Base-by-base conservation (phyloP, 495 filamentous ascomycete genomes). In the Penicillium parvum region DNA sequence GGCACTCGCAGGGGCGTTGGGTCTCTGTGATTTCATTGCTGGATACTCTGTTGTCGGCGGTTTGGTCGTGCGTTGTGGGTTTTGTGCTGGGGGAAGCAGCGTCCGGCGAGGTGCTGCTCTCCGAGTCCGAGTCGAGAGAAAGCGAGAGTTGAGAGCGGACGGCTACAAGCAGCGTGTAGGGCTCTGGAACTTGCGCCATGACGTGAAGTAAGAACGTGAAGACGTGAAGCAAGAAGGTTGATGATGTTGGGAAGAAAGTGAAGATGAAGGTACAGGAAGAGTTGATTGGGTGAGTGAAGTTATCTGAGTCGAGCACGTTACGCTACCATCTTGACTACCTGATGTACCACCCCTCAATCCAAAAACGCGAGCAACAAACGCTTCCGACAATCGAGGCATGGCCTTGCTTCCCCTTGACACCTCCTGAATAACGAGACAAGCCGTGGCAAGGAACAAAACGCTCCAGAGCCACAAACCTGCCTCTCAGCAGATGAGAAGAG, bases 361-460 rank as follows among this genome's bases (percentile, higher is more conserved):
- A 43, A 55, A 58, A 49, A 47, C 40, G 22, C 26, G 17, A 30
- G 16, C 18, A 32, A 34, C 33, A 55, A 52, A 59, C 58, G 58
- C 51, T 47, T 57, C 51, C 41, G 47, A 30, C 20, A 60, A 52
- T 59, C 32, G 53, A 63, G 53, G 47, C 50, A 51, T 55, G 63
- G 62, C 34, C 51, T 40, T 59, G 58, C 60, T 66, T 72, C 71
- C 70, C 64, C 56, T 44, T 42, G 42, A 50, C 38, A 48, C 42
- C 38, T 32, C 37, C 50, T 54, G 64, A 57, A 62, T 32, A 32
- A 21, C 55, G 50, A 66, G 60, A 32, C 58, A 61, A 44, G 63
- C 42, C 60, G 45, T 52, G 49, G 59, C 42, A 62, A 46, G 41
- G 57, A 63, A 69, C 68, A 72, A 65, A 60, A 72, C 68, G 68